Base-by-base conservation (phyloP, 202 grass and related monocot genomes). In the Eragrostis tef region DNA sequence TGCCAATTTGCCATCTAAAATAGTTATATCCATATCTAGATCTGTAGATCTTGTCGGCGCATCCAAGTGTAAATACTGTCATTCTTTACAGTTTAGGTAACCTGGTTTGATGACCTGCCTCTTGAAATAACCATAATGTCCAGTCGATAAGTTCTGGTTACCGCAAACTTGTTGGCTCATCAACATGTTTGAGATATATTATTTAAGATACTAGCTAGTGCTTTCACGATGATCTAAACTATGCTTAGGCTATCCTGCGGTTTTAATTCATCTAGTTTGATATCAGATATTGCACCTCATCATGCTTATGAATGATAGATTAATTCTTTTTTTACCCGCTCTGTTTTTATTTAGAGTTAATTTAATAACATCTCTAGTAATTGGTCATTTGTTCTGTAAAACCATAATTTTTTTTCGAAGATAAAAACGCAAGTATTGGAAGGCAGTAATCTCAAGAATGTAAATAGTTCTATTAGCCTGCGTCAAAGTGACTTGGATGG, bases 11-110 rank as follows among this genome's bases (percentile, higher is more conserved):
- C n/a, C n/a, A n/a, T n/a, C n/a, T n/a, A n/a, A n/a, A n/a, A n/a
- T n/a, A n/a, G n/a, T n/a, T n/a, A n/a, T n/a, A n/a, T n/a, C n/a
- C n/a, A n/a, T n/a, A n/a, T n/a, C n/a, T n/a, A n/a, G n/a, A n/a
- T n/a, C n/a, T n/a, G n/a, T n/a, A n/a, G 67, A 83, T 79, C 67
- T 73, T 72, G 24, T 73, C 19, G 79, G 70, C 72, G 63, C 64
- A 71, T 85, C 52, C 69, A 64, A 73, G 69, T 73, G 67, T 63
- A 62, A 51, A 84, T 77, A 50, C 29, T 66, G 25, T 59, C 64
- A 49, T 42, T n/a, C 64, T 53, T 51, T 45, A 41, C 27, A 42
- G 57, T 46, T 41, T 46, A 57, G n/a, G 51, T 22, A 20, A 49
- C 12, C 9, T 48, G n/a, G 81, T 47, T 56, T 74, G 52, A 36